Evolutionary conservation across 2,329 filamentous ascomycete genomes (phyloP), one percentile per base, ranked within the genome.

Genomic region (Fusarium sp.): DNA sequence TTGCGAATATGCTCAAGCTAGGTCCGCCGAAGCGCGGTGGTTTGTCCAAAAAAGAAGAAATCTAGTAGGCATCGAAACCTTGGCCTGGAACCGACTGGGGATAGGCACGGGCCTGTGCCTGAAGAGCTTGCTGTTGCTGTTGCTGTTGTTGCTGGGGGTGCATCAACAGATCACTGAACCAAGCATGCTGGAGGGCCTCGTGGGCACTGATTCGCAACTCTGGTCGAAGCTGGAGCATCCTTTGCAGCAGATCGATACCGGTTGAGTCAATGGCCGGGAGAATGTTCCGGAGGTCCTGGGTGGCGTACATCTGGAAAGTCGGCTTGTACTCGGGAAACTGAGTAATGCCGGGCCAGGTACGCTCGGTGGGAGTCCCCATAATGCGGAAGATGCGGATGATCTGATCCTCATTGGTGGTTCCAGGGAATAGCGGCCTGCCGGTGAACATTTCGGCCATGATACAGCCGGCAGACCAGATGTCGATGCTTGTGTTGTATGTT

Each of bases 371-470:
- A 0, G 96, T 99, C 71, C 96, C 96, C 96, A 99, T 99, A 70
- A 99, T 92, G 69, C 96, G 91, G 89, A 99, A 99, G 83, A 99
- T 99, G 82, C 97, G 95, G 73, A 97, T 89, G 61, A 98, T 92
- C 83, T 99, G 96, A 81, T 99, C 96, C 83, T 99, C 96, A 82
- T 99, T 99, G 40, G 96, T 98, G 2, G 96, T 99, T 67, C 96
- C 96, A 0, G 96, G 96, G 85, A 99, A 99, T 8, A 99, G 89
- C 0, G 96, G 96, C 20, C 96, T 90, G 5, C 96, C 96, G 0
- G 96, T 98, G 83, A 97, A 98, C 95, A 99, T 98, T 85, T 99
- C 96, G 11, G 96, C 96, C 96, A 99, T 98, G 87, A 99, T 99
- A 83, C 96, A 99, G 66, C 96, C 96, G 8, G 96, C 96, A 8